These are phyloP conservation scores for Ottelia alismoides DNA, from an alignment of 106 monocot species.

Conservation along the genomic window DNA sequence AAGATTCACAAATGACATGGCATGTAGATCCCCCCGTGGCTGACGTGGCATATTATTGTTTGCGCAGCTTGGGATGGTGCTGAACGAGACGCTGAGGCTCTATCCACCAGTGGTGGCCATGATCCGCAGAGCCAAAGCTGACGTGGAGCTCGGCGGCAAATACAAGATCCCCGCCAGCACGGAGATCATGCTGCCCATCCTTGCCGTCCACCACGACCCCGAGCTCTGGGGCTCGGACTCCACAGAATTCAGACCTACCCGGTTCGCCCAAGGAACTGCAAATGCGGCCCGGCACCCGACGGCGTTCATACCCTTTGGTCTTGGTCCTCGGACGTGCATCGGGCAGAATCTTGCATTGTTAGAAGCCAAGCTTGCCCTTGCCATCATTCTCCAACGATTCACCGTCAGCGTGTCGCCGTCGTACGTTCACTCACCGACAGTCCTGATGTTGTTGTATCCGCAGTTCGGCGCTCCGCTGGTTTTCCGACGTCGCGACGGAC, in stretches of 20 bases:
- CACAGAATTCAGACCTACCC: constrained; percentile 32
- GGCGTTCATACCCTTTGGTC: constrained; percentile 69
- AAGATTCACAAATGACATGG: too few species aligned
- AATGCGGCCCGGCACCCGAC: constrained; percentile 19
- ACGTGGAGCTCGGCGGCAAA: constrained; percentile 36
- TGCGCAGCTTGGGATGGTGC: constrained; percentile 33
- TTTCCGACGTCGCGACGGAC: constrained; percentile 25
- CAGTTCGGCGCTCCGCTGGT: constrained; percentile 48
- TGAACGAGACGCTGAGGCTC: constrained; percentile 47
- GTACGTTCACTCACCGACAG: constrained; percentile 56
- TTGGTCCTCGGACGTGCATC: constrained; percentile 68
- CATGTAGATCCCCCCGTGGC: too few species aligned
- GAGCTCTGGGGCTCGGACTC: constrained; percentile 39
- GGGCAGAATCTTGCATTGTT: constrained; percentile 60
- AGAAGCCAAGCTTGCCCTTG: constrained; percentile 50
- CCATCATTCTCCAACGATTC: constrained; percentile 51
- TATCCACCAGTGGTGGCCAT: constrained; percentile 49
- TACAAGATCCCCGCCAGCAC: constrained; percentile 25
- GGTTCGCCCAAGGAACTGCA: constrained; percentile 21
- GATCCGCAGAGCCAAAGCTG: constrained; percentile 25
- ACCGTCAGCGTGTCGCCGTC: constrained; percentile 33
- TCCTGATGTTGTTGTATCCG: constrained; percentile 57
- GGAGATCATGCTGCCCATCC: constrained; percentile 38
- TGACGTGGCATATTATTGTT: too few species aligned
- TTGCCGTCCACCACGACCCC: constrained; percentile 51